Base-by-base conservation (phyloP, 306 rosid species). In the Vicia villosa region DNA sequence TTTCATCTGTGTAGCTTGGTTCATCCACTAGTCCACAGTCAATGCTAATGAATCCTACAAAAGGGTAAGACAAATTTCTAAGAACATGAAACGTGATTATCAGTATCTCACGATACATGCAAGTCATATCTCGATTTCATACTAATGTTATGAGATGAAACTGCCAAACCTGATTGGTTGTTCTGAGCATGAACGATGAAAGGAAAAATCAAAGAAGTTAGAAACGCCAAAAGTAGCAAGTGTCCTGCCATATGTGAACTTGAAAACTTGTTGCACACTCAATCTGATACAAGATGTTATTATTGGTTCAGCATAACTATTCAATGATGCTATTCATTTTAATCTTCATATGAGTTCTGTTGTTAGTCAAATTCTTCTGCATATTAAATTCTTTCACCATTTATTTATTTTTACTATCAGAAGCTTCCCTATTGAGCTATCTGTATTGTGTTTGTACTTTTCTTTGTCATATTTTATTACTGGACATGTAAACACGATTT, bases 1-100 rank as follows among this genome's bases (percentile, higher is more conserved):
- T 55, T 81, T 73, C 79, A 81, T 81, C 82, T 55, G 28, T 55
- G 76, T 81, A 77, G 51, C 61, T 81, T 72, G 59, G 66, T 73
- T 77, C 63, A 61, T 72, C 70, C 38, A 72, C 61, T 10, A 77
- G 46, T 62, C 82, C 85, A 19, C 85, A 77, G 17, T 81, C 85
- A 68, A 81, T 63, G 17, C 85, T 81, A 52, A 81, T 13, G 69
- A 77, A 81, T 20, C 79, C 85, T 81, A 20, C 30, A 45, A 56
- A 81, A 66, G 10, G 15, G 22, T 37, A 62, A 5, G 26, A 72
- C 46, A 36, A 3, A 42, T 67, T 47, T 56, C 16, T 41, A 49
- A 20, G 24, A 2, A 41, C 30, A 11, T 0, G 57, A 51, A 52
- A 1, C 15, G 12, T 41, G 46, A 10, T 41, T 41, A 41, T 41